Evolutionary conservation across 1,284 basidiomycete species (phyloP), one percentile per base, ranked within the genome.

Genomic region (Ceratorhiza oryzae-sativae): DNA sequence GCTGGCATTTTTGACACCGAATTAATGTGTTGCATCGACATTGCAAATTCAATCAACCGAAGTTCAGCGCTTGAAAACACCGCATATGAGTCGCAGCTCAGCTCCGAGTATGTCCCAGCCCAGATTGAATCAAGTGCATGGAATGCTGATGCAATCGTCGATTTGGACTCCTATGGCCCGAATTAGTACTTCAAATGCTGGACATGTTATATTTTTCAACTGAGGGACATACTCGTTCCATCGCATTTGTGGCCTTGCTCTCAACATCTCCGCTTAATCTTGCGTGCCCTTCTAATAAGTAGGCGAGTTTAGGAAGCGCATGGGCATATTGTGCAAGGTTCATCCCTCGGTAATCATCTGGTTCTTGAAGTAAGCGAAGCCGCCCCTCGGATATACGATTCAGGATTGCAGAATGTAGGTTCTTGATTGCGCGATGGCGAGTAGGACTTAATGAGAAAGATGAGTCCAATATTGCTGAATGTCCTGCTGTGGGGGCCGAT

Each of bases 11-110:
- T 18, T 3, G 42, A 18, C n/a, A 4, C 18, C 9, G 42, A 18
- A 4, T 45, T 18, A 12, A 3, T 4, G 4, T 45, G 42, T 12
- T 4, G 42, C n/a, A 45, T 55, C 27, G 13, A 15, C 13, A 34
- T 32, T 49, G 42, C 25, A 3, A 15, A 18, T 39, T 32, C 45
- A 32, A 48, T 23, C 6, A 63, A 10, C 20, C 48, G 46, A 39
- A 65, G 62, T 27, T 65, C 62, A 1, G 62, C 49, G 20, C 27
- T 27, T 15, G 34, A 34, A 1, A 65, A 25, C 6, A 27, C 9
- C 6, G 49, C 62, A 27, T 65, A 65, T 20, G 48, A 39, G 23
- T 65, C 62, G 15, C 48, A 20, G 30, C 20, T 25, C 10, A 65
- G 62, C 2, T 48, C 8, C 5, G 46, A 48, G 25, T 12, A 20